phyloP scores from a whole-genome alignment of 129 eudicot genomes.

The Ambrosia artemisiifolia region DNA sequence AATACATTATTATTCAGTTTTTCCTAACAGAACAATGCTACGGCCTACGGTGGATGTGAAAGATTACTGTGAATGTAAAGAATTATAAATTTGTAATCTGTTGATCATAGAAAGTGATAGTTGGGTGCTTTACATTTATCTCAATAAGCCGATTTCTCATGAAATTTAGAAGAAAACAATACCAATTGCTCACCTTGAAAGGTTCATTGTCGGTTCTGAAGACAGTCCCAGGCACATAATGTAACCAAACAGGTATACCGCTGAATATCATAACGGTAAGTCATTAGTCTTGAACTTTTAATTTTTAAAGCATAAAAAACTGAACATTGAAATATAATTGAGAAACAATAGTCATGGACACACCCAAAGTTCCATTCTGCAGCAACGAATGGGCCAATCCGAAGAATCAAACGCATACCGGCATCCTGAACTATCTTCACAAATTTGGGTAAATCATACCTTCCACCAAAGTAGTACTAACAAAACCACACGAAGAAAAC shows the following conservation, averaged over 20 bases:
- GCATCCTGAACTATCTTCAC: constrained; percentile 91
- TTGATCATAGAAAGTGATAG: too few relatives aligned
- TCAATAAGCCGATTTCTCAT: too few relatives aligned
- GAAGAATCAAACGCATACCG: constrained; percentile 82
- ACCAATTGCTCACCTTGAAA: constrained; percentile 62
- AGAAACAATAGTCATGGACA: constrained; percentile 22
- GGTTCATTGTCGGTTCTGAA: constrained; percentile 94
- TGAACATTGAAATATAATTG: background rate
- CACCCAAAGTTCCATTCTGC: constrained; percentile 99
- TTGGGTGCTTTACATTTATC: too few relatives aligned
- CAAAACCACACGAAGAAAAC: constrained; percentile 11
- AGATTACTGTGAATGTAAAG: too few relatives aligned
- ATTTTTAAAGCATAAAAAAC: constrained; percentile 2
- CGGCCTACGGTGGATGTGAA: too few relatives aligned
- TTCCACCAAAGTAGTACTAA: constrained; percentile 89
- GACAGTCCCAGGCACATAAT: constrained; percentile 83
- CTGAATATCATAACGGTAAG: constrained; percentile 36
- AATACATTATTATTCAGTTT: too few relatives aligned
- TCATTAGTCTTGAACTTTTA: too few relatives aligned
- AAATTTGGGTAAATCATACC: constrained; percentile 83
- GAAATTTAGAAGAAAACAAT: background rate
- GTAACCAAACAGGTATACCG: constrained; percentile 97
- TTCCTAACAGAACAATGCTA: too few relatives aligned
- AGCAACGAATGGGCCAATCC: constrained; percentile 97
- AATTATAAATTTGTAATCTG: too few relatives aligned